phyloP scores from a whole-genome alignment of 2,329 filamentous ascomycete genomes.

The Verticillium tricorpus region DNA sequence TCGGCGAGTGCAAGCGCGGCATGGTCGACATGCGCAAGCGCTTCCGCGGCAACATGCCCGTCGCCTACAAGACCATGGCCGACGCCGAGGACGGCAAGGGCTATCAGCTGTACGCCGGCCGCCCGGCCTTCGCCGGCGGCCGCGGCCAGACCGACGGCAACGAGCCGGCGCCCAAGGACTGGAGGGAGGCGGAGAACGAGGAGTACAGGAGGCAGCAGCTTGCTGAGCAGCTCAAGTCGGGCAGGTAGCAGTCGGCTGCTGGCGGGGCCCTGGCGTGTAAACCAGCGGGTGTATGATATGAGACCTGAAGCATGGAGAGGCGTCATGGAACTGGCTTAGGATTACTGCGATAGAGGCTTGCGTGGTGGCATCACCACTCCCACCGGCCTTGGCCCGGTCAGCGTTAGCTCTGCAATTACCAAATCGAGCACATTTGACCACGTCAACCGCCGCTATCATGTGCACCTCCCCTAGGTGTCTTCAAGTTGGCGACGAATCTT shows the following conservation, averaged over 20 bases:
- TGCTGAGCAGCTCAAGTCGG: constrained; percentile 17
- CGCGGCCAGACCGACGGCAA: constrained; percentile 64
- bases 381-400: no score
- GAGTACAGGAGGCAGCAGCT: constrained; percentile 42
- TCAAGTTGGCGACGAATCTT: no score
- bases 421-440: no score
- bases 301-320: neutral
- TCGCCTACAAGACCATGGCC: constrained; percentile 59
- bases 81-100: constrained; percentile 55
- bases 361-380: no score
- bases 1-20: constrained; percentile 91
- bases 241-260: neutral
- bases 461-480: no score
- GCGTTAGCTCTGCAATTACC: no score
- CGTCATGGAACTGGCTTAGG: no score
- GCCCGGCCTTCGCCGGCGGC: constrained; percentile 61
- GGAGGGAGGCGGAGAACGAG: constrained; percentile 62
- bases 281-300: neutral
- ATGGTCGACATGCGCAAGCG: constrained; percentile 99
- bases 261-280: neutral
- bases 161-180: constrained; percentile 56
- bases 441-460: no score
- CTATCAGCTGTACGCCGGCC: constrained; percentile 76
- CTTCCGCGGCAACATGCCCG: constrained; percentile 89
- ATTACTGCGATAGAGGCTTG: no score